Base-by-base conservation (phyloP, 495 filamentous ascomycete species). In the Tuber aestivum region DNA sequence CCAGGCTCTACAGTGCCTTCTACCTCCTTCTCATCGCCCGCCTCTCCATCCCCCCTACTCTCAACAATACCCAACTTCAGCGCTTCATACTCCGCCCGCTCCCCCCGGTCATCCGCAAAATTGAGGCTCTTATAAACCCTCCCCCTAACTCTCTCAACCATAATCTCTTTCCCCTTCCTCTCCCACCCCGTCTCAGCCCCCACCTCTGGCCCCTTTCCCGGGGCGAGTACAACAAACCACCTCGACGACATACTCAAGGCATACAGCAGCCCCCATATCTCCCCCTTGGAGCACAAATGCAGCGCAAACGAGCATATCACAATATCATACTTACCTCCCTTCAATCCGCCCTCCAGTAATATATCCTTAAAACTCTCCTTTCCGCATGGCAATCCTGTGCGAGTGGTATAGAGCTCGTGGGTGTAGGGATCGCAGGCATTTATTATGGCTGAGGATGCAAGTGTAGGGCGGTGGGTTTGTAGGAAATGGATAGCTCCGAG, bases 161-260 rank as follows among this genome's bases (percentile, higher is more conserved):
- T 41, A 35, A 81, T 79, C 37, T 77, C 78, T 38, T 73, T 71
- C 6, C 78, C 78, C 65, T 69, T 65, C 72, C 79, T 77, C 56
- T 81, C 79, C 79, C 79, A 81, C 56, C 79, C 79, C 61, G 74
- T 74, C 44, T 81, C 79, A n/a, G 42, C 76, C 48, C 79, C 75
- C 61, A 81, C 79, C 41, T 80, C 78, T 0, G 79, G 79, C 44
- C 75, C 74, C 45, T 81, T 81, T 70, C 80, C 78, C 56, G 79
- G 79, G 7, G 79, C 79, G 41, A 81, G 72, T n/a, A 81, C 79
- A 10, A 81, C 71, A 38, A 81, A 44, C 78, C 78, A 81, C 44
- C 41, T 72, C 1, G 74, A 70, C n/a, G 45, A 70, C 42, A 61
- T 42, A 68, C 78, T 81, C 69, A 81, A 45, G 37, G 69, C 76